These are phyloP conservation scores for Zangia roseola DNA, from an alignment of 768 basidiomycete genomes.

Conservation along the genomic window DNA sequence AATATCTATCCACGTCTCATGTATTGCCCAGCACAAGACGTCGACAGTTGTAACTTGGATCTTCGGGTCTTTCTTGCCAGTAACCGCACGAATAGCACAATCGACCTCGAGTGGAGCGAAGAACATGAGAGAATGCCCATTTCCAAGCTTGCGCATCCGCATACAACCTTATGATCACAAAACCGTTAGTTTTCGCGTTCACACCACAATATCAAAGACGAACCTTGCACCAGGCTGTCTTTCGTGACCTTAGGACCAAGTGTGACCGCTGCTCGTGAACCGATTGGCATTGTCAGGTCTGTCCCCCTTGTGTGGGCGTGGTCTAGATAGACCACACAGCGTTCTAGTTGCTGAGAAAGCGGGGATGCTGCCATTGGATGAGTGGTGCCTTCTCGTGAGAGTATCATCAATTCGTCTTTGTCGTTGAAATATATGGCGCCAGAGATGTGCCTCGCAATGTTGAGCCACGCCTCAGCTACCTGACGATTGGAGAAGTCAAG, in stretches of 20 bases:
- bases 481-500: constrained; percentile 43
- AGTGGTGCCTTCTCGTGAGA: constrained; percentile 34
- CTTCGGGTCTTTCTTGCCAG: too few species aligned
- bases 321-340: constrained; percentile 48
- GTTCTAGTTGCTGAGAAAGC: constrained; percentile 37
- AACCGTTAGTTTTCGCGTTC: not conserved
- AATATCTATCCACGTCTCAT: too few species aligned
- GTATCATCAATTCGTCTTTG: constrained; percentile 33
- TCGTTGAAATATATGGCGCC: constrained; percentile 43
- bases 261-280: constrained; percentile 45
- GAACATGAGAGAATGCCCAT: constrained; percentile 45
- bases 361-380: constrained; percentile 40
- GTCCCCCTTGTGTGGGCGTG: constrained; percentile 49
- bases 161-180: constrained; percentile 42
- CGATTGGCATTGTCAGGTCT: constrained; percentile 44
- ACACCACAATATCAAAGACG: constrained; percentile 1
- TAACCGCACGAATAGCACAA: constrained; percentile 31
- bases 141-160: constrained; percentile 47
- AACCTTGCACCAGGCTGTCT: constrained; percentile 49
- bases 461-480: constrained; percentile 26
- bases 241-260: constrained; percentile 49
- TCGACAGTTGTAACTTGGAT: too few species aligned
- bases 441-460: constrained; percentile 21
- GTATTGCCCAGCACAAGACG: too few species aligned
- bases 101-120: constrained; percentile 43